These are phyloP conservation scores for Clavispora vitiphila DNA, from an alignment of 805 yeast genomes.

Conservation along the genomic window DNA sequence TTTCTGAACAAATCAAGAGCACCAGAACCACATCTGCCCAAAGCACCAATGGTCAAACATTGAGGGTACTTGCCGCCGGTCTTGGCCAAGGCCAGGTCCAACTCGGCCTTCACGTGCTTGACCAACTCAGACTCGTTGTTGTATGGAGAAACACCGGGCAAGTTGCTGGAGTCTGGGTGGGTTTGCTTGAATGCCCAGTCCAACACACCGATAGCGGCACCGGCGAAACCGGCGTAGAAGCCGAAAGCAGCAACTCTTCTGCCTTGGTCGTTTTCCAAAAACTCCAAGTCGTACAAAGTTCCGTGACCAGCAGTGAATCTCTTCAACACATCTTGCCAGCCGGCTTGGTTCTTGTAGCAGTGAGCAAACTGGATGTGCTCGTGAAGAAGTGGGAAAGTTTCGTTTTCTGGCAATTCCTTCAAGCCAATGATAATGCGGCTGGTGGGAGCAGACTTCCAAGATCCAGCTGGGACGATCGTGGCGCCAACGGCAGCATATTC, in stretches of 20 bases:
- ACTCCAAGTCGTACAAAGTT: slow-evolving; percentile 86
- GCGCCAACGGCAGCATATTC: slow-evolving; percentile 85
- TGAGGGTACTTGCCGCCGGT: slow-evolving; percentile 67
- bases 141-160: slow-evolving; percentile 79
- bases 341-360: slow-evolving; percentile 95
- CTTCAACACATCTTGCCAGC: slow-evolving; percentile 87
- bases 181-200: slow-evolving; percentile 93
- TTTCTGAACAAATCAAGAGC: slow-evolving; percentile 79
- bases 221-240: slow-evolving; percentile 99
- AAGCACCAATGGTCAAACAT: slow-evolving; percentile 89
- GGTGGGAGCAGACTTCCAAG: slow-evolving; percentile 89
- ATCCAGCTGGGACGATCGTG: slow-evolving; percentile 82
- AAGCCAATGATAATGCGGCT: slow-evolving; percentile 89
- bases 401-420: slow-evolving; percentile 91
- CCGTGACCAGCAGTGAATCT: slow-evolving; percentile 94
- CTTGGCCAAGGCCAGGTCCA: slow-evolving; percentile 51
- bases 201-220: slow-evolving; percentile 92
- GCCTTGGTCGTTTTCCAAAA: slow-evolving; percentile 88
- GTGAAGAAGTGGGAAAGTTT: slow-evolving; percentile 85
- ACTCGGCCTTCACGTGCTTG: slow-evolving; percentile 58
- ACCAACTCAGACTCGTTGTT: slow-evolving; percentile 74
- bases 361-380: slow-evolving; percentile 99
- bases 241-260: slow-evolving; percentile 99
- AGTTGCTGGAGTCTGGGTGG: slow-evolving; percentile 58
- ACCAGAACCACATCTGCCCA: slow-evolving; percentile 98